Evolutionary conservation across 2,329 filamentous ascomycete genomes (phyloP).

Genomic region (Phyllosticta ampelicida): DNA sequence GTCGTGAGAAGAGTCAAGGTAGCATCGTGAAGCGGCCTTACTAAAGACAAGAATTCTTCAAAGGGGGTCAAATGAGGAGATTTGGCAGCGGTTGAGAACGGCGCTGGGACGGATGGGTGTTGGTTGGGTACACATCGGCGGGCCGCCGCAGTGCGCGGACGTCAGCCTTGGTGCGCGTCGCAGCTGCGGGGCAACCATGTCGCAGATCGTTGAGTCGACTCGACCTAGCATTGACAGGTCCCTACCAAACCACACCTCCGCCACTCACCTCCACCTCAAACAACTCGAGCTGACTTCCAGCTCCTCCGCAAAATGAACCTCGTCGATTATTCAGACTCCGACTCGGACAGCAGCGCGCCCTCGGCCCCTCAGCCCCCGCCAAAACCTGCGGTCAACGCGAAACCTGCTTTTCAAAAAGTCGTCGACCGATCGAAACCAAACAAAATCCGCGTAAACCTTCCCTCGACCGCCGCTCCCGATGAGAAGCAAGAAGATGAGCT

Average conservation of each 20-base stretch:
- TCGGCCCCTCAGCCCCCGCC: constrained; percentile 20
- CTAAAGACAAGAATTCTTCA: neutral
- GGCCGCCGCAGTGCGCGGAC: neutral
- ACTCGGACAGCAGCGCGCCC: constrained; percentile 51
- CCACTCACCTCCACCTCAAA: neutral
- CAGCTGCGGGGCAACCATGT: neutral
- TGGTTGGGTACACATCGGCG: constrained; percentile 4
- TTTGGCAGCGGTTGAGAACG: neutral
- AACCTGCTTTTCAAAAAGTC: constrained; percentile 65
- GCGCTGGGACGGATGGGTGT: constrained; percentile 4
- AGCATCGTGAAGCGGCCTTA: neutral
- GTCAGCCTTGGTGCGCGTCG: constrained; percentile 1
- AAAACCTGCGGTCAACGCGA: constrained; percentile 30
- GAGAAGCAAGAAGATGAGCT: constrained; percentile 32
- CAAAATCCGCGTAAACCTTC: constrained; percentile 75
- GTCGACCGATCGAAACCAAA: constrained; percentile 70
- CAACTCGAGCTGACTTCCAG: neutral
- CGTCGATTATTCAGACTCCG: constrained; percentile 75
- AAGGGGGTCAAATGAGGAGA: neutral
- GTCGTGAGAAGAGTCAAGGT: neutral
- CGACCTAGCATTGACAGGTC: no score
- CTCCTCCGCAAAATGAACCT: constrained; percentile 50
- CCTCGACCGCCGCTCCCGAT: constrained; percentile 37
- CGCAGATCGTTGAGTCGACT: neutral
- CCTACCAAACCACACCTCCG: neutral